Evolutionary conservation across 2,329 filamentous ascomycete genomes (phyloP).

Genomic region (Xylaria sp.): DNA sequence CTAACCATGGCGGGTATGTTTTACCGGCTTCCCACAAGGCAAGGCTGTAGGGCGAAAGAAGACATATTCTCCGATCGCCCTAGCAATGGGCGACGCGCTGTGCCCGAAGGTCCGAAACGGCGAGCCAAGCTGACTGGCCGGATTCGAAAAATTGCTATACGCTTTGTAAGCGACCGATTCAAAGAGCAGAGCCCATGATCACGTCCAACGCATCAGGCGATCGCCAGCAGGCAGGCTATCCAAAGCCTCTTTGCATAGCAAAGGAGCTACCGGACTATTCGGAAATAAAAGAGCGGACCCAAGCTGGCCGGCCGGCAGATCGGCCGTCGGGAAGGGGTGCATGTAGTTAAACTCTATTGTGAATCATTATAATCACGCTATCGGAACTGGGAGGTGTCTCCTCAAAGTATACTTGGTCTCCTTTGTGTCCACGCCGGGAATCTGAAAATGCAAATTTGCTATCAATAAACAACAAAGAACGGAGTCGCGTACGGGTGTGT

Average conservation of each 20-base stretch:
- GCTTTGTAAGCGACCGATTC: constrained; percentile 30
- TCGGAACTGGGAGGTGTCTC: not conserved
- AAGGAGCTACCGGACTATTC: constrained; percentile 27
- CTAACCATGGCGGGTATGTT: not conserved
- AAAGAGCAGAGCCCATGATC: constrained; percentile 24
- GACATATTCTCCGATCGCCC: not conserved
- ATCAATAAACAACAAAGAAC: not conserved
- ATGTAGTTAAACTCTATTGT: constrained; percentile 12
- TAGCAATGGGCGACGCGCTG: not conserved
- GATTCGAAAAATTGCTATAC: constrained; percentile 14
- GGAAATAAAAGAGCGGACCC: constrained; percentile 27
- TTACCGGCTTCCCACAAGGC: not conserved
- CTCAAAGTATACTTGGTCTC: not conserved
- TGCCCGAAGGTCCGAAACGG: constrained; percentile 28
- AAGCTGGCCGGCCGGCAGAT: not conserved
- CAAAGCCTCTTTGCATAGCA: not conserved
- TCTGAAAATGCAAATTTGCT: not conserved
- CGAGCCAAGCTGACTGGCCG: constrained; percentile 11
- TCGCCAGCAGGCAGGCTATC: constrained; percentile 11
- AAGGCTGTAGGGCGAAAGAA: constrained; percentile 14
- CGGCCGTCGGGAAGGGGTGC: constrained; percentile 1
- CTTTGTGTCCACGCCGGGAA: not conserved
- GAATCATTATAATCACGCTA: constrained; percentile 1
- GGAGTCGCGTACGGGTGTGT: not conserved
- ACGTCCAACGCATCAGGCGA: constrained; percentile 27